Percentiles rank a stretch among this genome's conserved stretches.
Conservation (phyloP, 305 asterid species). For the Fraxinus baroniana region DNA sequence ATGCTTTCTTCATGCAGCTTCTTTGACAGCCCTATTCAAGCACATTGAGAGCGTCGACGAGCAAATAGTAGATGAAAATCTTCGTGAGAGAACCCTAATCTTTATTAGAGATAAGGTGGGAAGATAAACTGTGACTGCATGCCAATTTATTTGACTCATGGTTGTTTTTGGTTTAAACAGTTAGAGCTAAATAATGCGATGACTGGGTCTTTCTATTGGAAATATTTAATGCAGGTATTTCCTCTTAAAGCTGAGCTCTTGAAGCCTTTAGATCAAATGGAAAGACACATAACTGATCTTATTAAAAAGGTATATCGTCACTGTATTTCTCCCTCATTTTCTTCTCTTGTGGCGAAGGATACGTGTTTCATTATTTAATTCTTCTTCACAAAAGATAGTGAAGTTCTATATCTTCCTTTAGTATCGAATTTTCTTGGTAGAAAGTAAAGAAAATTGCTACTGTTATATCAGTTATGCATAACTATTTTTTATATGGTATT, state of each 20-base stretch:
- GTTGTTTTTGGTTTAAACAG: constrained; percentile 12
- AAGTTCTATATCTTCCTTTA: background rate
- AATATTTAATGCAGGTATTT: constrained; percentile 60
- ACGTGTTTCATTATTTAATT: background rate
- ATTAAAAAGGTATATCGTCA: constrained; percentile 60
- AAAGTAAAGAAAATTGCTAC: constrained; percentile 16
- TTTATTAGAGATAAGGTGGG: constrained; percentile 87
- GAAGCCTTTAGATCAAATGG: constrained; percentile 83
- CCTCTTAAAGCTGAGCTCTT: constrained; percentile 88
- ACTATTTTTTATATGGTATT: constrained; percentile 4
- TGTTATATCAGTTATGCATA: constrained; percentile 2
- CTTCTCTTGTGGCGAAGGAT: constrained; percentile 2
- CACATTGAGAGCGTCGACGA: constrained; percentile 90
- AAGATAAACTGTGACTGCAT: constrained; percentile 20
- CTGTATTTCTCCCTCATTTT: constrained; percentile 14
- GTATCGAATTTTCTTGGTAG: background rate
- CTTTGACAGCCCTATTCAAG: constrained; percentile 89
- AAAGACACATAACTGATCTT: constrained; percentile 89
- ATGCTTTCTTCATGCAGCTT: constrained; percentile 52
- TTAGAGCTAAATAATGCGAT: constrained; percentile 9
- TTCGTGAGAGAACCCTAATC: constrained; percentile 82
- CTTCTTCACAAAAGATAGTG: constrained; percentile 17
- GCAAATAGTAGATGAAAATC: constrained; percentile 85
- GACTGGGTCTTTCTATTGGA: constrained; percentile 9
- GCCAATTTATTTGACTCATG: constrained; percentile 12